phyloP scores from a whole-genome alignment of 176 grass and related monocot species.

The Zea luxurians region DNA sequence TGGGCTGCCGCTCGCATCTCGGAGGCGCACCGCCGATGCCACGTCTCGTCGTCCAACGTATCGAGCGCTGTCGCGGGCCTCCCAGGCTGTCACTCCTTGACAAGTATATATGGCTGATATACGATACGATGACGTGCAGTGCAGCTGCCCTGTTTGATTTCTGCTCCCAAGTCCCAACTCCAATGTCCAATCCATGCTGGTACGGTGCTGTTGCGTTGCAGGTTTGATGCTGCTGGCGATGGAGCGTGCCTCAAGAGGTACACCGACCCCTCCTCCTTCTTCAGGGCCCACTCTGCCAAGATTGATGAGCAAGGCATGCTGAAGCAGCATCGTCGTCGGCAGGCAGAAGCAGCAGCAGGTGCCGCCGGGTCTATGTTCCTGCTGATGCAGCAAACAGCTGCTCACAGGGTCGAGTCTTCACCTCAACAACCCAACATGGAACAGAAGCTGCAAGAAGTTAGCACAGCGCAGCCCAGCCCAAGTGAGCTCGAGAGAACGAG shows the following conservation, averaged over 20 bases:
- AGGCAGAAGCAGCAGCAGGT: slow-evolving; percentile 3
- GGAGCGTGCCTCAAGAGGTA: slow-evolving; percentile 80
- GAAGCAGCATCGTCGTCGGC: slow-evolving; percentile 47
- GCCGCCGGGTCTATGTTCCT: neutral
- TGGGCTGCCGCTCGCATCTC: slow-evolving; percentile 2
- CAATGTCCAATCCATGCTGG: neutral
- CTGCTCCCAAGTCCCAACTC: too few species aligned
- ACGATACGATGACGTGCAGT: too few species aligned
- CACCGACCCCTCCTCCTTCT: slow-evolving; percentile 63
- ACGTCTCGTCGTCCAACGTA: slow-evolving; percentile 43
- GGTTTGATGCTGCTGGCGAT: slow-evolving; percentile 59
- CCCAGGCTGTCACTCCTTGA: slow-evolving; percentile 64
- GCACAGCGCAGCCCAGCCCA: neutral
- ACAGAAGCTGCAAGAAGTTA: neutral
- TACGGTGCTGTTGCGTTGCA: neutral
- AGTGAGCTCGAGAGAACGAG: slow-evolving; percentile 27
- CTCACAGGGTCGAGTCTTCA: neutral
- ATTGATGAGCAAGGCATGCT: slow-evolving; percentile 20
- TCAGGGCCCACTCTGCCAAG: slow-evolving; percentile 36
- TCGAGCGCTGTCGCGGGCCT: slow-evolving; percentile 55
- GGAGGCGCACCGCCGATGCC: slow-evolving; percentile 41
- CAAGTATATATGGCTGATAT: slow-evolving; percentile 38
- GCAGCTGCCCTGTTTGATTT: too few species aligned
- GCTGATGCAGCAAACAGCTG: slow-evolving; percentile 27
- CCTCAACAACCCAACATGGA: slow-evolving; percentile 1